Percentiles rank a stretch among this genome's conserved stretches.
These are phyloP conservation scores for Cicer chorassanicum DNA, from an alignment of 306 rosid species.

Conservation along the genomic window DNA sequence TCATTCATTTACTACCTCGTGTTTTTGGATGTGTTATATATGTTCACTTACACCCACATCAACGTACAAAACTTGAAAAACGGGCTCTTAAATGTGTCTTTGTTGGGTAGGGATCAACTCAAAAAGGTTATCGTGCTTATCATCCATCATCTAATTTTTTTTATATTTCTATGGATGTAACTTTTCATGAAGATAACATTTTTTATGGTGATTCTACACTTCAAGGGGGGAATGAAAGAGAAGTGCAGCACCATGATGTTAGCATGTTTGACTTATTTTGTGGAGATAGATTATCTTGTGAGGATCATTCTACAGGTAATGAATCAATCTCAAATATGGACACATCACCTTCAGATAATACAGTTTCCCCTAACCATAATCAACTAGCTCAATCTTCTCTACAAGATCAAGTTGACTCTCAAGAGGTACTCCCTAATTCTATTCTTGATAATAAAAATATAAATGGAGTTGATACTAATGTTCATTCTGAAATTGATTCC, in stretches of 20 bases:
- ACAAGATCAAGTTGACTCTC: too few relatives aligned
- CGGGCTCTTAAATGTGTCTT: not conserved
- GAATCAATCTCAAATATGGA: too few relatives aligned
- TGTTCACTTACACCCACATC: conserved; percentile 27
- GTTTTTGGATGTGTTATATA: conserved; percentile 21
- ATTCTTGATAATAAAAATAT: not conserved
- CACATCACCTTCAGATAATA: too few relatives aligned
- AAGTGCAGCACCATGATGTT: not conserved
- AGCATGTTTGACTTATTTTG: not conserved
- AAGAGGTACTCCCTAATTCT: not conserved
- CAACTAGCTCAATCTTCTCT: too few relatives aligned
- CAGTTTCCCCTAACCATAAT: too few relatives aligned
- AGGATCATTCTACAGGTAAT: too few relatives aligned
- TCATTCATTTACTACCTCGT: not conserved
- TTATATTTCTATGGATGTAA: too few relatives aligned
- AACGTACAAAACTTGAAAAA: not conserved
- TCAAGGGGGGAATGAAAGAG: not conserved
- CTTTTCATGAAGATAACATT: too few relatives aligned
- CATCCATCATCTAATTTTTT: too few relatives aligned
- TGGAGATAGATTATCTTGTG: not conserved
- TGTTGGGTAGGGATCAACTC: not conserved
- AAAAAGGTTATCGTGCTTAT: too few relatives aligned
- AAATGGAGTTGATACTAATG: not conserved
- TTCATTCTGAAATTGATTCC: too few relatives aligned
- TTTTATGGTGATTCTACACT: not conserved